phyloP scores from a whole-genome alignment of 768 basidiomycete species.

The Phylloporus rhodoxanthus region DNA sequence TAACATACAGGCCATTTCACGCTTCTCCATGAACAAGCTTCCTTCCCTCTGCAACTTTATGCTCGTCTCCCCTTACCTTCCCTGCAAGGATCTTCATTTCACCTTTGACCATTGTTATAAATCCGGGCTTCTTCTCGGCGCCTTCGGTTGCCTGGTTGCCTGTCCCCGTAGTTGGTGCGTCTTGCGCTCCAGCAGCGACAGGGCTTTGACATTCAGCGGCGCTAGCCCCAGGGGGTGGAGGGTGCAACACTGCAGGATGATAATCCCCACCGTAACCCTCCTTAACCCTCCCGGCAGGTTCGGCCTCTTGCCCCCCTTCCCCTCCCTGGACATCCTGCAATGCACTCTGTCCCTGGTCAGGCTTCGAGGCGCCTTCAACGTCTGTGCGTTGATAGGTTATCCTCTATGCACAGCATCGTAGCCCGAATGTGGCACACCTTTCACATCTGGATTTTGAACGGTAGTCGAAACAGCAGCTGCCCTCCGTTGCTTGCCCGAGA shows the following conservation, averaged over 20 bases:
- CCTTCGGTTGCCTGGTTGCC: neutral
- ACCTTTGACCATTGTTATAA: constrained; percentile 29
- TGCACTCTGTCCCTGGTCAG: neutral
- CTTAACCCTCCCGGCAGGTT: neutral
- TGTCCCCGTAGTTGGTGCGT: neutral
- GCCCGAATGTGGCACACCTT: constrained; percentile 6
- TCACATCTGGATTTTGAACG: neutral
- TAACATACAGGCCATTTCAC: constrained; percentile 7
- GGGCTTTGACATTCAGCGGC: constrained; percentile 10
- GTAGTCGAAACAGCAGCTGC: neutral
- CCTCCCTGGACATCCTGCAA: constrained; percentile 3
- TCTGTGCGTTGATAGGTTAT: neutral
- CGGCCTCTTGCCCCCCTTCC: neutral
- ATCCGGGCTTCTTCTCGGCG: constrained; percentile 20
- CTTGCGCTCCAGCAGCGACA: neutral
- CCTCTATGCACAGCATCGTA: neutral
- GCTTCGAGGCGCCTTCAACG: neutral
- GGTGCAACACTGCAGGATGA: constrained; percentile 28
- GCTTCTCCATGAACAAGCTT: constrained; percentile 21
- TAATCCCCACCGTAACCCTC: constrained; percentile 17
- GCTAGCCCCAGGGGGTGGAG: constrained; percentile 18
- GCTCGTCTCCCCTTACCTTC: constrained; percentile 25
- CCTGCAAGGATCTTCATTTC: constrained; percentile 32
- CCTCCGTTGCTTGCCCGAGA: neutral
- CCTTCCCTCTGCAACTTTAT: constrained; percentile 26